Conservation (phyloP, 306 rosid genomes). For the Medicago lupulina region DNA sequence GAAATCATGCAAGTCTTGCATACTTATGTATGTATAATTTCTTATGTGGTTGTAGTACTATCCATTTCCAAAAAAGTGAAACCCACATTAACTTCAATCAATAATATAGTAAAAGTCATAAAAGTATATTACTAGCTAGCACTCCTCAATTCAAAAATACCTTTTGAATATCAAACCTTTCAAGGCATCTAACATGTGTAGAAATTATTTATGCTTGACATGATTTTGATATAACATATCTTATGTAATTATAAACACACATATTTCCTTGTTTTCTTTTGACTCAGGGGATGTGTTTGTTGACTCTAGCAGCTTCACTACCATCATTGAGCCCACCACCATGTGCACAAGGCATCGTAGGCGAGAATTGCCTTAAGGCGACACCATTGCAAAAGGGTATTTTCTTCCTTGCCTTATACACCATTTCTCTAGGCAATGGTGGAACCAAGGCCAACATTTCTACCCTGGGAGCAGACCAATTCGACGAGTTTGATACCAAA, state of each 20-base stretch:
- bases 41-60: too few relatives aligned
- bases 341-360: slow-evolving; percentile 47
- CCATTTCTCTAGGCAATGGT: slow-evolving; percentile 71
- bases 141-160: too few relatives aligned
- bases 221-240: too few relatives aligned
- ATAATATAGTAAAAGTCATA: too few relatives aligned
- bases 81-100: too few relatives aligned
- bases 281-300: slow-evolving; percentile 64
- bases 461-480: slow-evolving; percentile 89
- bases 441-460: slow-evolving; percentile 90
- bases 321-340: slow-evolving; percentile 67
- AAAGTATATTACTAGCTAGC: too few relatives aligned
- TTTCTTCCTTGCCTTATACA: slow-evolving; percentile 68
- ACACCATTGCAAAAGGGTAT: slow-evolving; percentile 62
- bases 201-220: not conserved
- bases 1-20: too few relatives aligned
- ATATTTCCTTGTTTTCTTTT: slow-evolving; percentile 13
- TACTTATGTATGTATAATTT: too few relatives aligned
- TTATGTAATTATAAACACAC: too few relatives aligned
- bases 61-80: too few relatives aligned
- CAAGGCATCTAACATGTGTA: too few relatives aligned
- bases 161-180: too few relatives aligned
- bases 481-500: slow-evolving; percentile 72
- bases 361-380: slow-evolving; percentile 51
- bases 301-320: slow-evolving; percentile 69